Percentiles rank a stretch among this genome's conserved stretches.
phyloP scores from a whole-genome alignment of 2,329 filamentous ascomycete genomes.

The Diplodia corticola region DNA sequence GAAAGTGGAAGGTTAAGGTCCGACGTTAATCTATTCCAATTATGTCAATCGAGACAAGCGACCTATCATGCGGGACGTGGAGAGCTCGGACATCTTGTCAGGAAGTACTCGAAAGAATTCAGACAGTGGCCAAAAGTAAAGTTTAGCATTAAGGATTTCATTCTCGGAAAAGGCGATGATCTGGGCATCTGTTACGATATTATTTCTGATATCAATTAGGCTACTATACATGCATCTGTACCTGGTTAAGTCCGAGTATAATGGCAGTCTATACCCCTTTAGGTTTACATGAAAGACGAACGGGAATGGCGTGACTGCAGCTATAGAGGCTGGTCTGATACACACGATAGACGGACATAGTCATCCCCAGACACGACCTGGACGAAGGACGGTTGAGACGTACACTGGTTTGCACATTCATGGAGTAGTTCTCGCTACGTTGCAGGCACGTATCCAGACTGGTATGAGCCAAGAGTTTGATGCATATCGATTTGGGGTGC shows the following conservation, averaged over 20 bases:
- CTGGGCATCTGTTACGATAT: slow-evolving; percentile 45
- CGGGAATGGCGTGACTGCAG: slow-evolving; percentile 50
- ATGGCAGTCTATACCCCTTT: slow-evolving; percentile 42
- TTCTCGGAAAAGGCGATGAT: slow-evolving; percentile 46
- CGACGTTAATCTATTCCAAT: slow-evolving; percentile 47
- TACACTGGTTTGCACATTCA: slow-evolving; percentile 48
- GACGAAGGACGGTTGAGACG: slow-evolving; percentile 49
- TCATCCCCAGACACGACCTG: slow-evolving; percentile 44
- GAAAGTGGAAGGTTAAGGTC: slow-evolving; percentile 30
- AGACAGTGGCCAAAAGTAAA: neutral
- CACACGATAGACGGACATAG: slow-evolving; percentile 47
- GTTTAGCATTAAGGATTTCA: slow-evolving; percentile 44
- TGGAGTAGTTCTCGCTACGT: slow-evolving; percentile 47
- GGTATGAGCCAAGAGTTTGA: slow-evolving; percentile 48
- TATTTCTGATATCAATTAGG: slow-evolving; percentile 40
- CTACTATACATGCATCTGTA: slow-evolving; percentile 47
- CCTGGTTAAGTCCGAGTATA: slow-evolving; percentile 33
- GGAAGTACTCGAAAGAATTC: neutral
- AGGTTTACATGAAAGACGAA: slow-evolving; percentile 46
- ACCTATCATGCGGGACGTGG: slow-evolving; percentile 43
- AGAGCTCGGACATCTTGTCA: slow-evolving; percentile 42
- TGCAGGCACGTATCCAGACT: slow-evolving; percentile 27
- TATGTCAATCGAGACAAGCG: slow-evolving; percentile 50
- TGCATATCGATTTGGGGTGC: slow-evolving; percentile 49
- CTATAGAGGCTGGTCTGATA: slow-evolving; percentile 46